phyloP scores from a whole-genome alignment of 2,329 filamentous ascomycete genomes.

The Botrytis hyacinthi region DNA sequence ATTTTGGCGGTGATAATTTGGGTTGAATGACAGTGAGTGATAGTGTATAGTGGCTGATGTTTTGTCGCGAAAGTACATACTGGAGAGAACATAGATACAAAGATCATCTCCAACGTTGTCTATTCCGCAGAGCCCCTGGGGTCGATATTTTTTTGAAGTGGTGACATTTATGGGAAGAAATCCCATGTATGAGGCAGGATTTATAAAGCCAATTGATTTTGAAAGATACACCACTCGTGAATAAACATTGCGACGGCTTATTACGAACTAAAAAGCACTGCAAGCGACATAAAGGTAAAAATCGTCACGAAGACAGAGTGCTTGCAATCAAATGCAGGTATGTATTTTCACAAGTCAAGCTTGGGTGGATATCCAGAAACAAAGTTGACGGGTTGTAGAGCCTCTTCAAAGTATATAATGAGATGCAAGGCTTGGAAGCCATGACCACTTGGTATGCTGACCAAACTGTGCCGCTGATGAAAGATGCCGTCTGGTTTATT shows the following conservation, averaged over 20 bases:
- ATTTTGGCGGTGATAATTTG: background rate
- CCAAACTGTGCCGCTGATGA: background rate
- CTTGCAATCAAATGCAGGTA: background rate
- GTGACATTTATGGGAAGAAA: background rate
- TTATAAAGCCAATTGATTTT: background rate
- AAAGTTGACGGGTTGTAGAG: no score
- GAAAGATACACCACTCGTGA: background rate
- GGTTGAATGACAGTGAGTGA: background rate
- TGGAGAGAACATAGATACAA: background rate
- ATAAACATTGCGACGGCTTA: no score
- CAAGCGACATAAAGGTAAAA: no score
- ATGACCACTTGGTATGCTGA: background rate
- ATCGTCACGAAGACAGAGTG: no score
- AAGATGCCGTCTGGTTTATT: no score
- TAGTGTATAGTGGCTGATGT: background rate
- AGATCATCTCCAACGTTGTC: background rate
- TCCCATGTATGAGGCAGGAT: background rate
- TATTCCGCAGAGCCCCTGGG: background rate
- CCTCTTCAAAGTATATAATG: rapidly evolving
- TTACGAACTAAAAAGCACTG: no score
- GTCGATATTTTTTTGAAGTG: no score
- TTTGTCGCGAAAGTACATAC: background rate
- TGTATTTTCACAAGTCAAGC: background rate
- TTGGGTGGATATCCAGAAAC: no score
- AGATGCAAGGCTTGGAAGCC: background rate